Base-by-base conservation (phyloP, 2,329 filamentous ascomycete species). In the Trichoderma atrobrunneum region DNA sequence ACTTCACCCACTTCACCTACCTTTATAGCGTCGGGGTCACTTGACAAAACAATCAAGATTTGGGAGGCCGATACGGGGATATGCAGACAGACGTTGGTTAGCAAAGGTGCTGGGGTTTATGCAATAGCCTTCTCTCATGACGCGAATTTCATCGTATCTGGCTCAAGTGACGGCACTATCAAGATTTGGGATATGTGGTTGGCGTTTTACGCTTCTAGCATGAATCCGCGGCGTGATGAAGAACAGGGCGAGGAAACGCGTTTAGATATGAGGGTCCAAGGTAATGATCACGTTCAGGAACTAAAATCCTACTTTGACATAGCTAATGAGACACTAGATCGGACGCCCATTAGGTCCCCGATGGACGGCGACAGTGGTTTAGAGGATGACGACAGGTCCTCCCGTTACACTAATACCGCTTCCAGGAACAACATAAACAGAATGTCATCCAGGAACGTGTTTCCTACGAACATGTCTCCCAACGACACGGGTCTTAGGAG, bases 371-470 rank as follows among this genome's bases (percentile, higher is more conserved):
- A 43, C 16, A 43, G 3, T 43, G 39, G 16, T 10, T n/a, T 10
- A n/a, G 39, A 10, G 16, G 16, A 43, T 43, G 39, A 43, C 36
- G 16, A 18, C 7, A 39, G 1, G 36, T 18, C 39, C 16, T 7
- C 18, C 39, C 3, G 3, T n/a, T n/a, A n/a, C 39, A 43, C 0
- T 8, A 43, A n/a, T 1, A 43, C 3, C 3, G 1, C 2, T 43
- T 2, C 16, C 18, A 10, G 39, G 39, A 18, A 43, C 7, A 4
- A 4, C 16, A 14, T 6, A 2, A 36, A 14, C 34, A 14, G 2
- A 0, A 16, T 2, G 34, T 6, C 6, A 5, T 6, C 34, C 5
- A 36, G 34, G 5, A 36, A 36, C 14, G 10, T 43, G 7, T 4
- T 7, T 7, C 5, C 14, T 3, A 18, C 1, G 36, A 8, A 18